These are phyloP conservation scores for Polytrichum commune DNA, from an alignment of 225 moss, liverwort and hornwort species.

Conservation along the genomic window DNA sequence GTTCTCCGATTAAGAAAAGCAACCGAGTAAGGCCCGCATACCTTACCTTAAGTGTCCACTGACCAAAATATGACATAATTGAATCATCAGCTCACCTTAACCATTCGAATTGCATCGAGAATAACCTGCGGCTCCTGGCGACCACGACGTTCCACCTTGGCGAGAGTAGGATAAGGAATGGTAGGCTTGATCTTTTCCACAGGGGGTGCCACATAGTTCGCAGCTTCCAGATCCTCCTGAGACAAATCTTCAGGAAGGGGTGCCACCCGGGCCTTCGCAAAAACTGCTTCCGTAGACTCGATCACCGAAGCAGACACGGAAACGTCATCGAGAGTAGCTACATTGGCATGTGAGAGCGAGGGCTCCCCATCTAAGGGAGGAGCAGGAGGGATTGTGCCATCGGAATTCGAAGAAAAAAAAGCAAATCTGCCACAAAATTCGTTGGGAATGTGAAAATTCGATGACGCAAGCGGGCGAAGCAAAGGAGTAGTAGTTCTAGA, in stretches of 20 bases:
- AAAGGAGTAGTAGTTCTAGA: neutral
- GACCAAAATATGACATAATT: too few species aligned
- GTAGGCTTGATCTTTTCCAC: conserved; percentile 46
- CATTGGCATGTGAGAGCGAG: conserved; percentile 41
- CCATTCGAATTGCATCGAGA: conserved; percentile 78
- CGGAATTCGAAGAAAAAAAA: conserved; percentile 13
- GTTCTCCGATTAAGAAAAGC: too few species aligned
- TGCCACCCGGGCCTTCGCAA: conserved; percentile 67
- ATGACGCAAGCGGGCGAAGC: conserved; percentile 10
- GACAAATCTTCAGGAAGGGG: conserved; percentile 85
- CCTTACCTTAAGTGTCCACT: too few species aligned
- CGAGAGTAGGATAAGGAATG: conserved; percentile 54
- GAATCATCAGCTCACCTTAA: conserved; percentile 54
- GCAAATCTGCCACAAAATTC: neutral
- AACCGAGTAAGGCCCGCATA: too few species aligned
- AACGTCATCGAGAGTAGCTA: conserved; percentile 47
- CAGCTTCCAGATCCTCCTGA: conserved; percentile 42
- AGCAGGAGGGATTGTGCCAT: conserved; percentile 8
- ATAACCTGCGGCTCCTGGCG: conserved; percentile 60
- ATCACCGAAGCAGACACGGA: conserved; percentile 44
- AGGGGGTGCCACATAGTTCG: conserved; percentile 19
- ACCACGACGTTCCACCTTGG: conserved; percentile 23
- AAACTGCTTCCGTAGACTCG: conserved; percentile 28
- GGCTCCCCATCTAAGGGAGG: conserved; percentile 17
- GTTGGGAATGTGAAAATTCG: neutral